Conservation (phyloP, 1,284 basidiomycete species). For the Puccinia polysora region DNA sequence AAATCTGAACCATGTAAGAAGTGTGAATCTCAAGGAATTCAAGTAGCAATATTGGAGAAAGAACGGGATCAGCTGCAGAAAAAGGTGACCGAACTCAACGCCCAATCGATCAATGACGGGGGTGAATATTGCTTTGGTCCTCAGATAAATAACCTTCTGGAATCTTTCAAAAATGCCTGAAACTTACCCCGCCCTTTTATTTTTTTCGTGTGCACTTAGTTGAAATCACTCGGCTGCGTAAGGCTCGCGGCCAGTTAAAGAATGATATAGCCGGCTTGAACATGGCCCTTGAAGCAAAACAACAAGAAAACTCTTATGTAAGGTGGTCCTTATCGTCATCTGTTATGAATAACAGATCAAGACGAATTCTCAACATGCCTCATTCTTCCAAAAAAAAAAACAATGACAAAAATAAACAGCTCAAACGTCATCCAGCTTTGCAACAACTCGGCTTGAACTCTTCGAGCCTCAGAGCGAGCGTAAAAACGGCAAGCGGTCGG, state of each 20-base stretch:
- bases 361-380: neutral
- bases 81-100: conserved; percentile 41
- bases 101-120: conserved; percentile 45
- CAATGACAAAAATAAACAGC: neutral
- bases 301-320: conserved; percentile 44
- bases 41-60: neutral
- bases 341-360: neutral
- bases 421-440: conserved; percentile 2
- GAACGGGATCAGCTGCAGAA: conserved; percentile 7
- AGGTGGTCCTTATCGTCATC: neutral
- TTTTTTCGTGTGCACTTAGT: neutral
- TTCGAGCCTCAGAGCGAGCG: neutral
- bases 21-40: conserved; percentile 1
- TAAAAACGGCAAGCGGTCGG: neutral
- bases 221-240: conserved; percentile 39
- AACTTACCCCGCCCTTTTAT: neutral
- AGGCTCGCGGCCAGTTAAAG: conserved; percentile 36
- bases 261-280: conserved; percentile 46
- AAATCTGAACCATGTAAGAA: neutral
- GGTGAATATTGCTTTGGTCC: conserved; percentile 1
- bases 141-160: neutral
- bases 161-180: neutral
- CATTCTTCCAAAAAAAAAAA: neutral
- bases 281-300: conserved; percentile 47
- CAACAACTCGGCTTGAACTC: neutral